phyloP scores from a whole-genome alignment of 441 rosid genomes.

The Erodium chrysanthum region DNA sequence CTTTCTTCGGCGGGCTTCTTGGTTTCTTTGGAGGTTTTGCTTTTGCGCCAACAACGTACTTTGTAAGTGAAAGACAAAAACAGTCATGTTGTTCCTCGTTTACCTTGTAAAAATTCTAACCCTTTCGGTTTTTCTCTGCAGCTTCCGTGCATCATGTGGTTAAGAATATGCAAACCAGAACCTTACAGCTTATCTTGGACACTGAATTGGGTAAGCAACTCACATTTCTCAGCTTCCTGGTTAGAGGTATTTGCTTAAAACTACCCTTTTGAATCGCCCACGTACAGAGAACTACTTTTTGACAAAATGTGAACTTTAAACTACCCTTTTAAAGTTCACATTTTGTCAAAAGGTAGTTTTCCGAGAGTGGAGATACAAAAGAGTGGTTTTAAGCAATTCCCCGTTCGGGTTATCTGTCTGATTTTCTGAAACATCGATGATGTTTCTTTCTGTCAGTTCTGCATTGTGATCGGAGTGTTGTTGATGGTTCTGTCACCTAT shows the following conservation, averaged over 20 bases:
- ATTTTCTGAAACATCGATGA: neutral
- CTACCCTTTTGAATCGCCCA: too few relatives aligned
- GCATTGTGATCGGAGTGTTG: conserved; percentile 51
- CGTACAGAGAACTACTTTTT: too few relatives aligned
- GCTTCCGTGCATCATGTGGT: conserved; percentile 83
- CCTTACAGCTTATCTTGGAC: conserved; percentile 52
- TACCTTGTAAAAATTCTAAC: too few relatives aligned
- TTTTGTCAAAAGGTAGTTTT: too few relatives aligned
- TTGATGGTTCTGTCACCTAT: conserved; percentile 58
- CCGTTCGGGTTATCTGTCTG: too few relatives aligned
- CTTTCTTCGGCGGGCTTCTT: conserved; percentile 70
- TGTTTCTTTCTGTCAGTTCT: conserved; percentile 32
- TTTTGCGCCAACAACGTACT: conserved; percentile 72
- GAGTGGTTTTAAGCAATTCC: too few relatives aligned
- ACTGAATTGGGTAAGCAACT: conserved; percentile 49
- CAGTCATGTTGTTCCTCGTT: neutral
- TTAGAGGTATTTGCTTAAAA: too few relatives aligned
- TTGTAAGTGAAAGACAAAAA: conserved; percentile 28
- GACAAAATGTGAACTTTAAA: too few relatives aligned
- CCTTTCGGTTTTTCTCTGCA: conserved; percentile 15
- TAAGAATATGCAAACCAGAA: conserved; percentile 49
- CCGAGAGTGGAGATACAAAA: too few relatives aligned
- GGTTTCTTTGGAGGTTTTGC: conserved; percentile 90
- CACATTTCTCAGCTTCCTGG: too few relatives aligned
- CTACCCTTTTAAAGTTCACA: too few relatives aligned